Percentiles rank a stretch among this genome's conserved stretches.
phyloP scores from a whole-genome alignment of 352 stramenopile genomes.

The Phytophthora kernoviae region DNA sequence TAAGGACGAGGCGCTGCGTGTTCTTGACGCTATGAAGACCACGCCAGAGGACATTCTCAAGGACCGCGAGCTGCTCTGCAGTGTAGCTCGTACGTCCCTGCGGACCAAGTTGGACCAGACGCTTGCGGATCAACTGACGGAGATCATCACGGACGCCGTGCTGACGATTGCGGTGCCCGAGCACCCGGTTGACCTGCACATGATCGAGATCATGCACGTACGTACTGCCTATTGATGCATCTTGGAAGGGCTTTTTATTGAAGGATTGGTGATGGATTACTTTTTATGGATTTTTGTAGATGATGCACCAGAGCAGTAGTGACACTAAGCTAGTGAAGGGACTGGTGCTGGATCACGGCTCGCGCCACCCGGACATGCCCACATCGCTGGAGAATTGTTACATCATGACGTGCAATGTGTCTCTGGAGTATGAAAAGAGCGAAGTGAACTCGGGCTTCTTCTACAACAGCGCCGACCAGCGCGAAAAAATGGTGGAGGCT shows the following conservation, averaged over 20 bases:
- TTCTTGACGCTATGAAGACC: constrained; percentile 95
- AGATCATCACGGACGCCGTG: constrained; percentile 98
- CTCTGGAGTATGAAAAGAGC: constrained; percentile 99
- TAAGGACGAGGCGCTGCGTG: constrained; percentile 93
- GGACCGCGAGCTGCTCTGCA: constrained; percentile 95
- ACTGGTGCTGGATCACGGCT: constrained; percentile 98
- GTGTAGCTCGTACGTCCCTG: constrained; percentile 95
- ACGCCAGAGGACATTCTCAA: constrained; percentile 79
- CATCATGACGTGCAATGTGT: constrained; percentile 99
- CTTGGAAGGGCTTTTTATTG: constrained; percentile 1
- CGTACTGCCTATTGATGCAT: constrained; percentile 18
- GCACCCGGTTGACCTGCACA: constrained; percentile 96
- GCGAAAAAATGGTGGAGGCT: constrained; percentile 97
- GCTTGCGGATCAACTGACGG: constrained; percentile 92
- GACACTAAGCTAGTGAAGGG: constrained; percentile 95
- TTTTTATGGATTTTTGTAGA: constrained; percentile 50
- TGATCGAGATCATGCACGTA: constrained; percentile 99
- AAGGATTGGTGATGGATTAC: background rate
- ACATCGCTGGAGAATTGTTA: constrained; percentile 95
- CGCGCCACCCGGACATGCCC: constrained; percentile 99
- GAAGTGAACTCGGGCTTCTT: constrained; percentile 99
- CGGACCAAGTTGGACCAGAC: constrained; percentile 98
- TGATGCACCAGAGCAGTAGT: constrained; percentile 96
- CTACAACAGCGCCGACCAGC: constrained; percentile 98
- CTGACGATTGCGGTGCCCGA: constrained; percentile 91